Base-by-base conservation (phyloP, 306 rosid species). In the Dalbergia oliveri region DNA sequence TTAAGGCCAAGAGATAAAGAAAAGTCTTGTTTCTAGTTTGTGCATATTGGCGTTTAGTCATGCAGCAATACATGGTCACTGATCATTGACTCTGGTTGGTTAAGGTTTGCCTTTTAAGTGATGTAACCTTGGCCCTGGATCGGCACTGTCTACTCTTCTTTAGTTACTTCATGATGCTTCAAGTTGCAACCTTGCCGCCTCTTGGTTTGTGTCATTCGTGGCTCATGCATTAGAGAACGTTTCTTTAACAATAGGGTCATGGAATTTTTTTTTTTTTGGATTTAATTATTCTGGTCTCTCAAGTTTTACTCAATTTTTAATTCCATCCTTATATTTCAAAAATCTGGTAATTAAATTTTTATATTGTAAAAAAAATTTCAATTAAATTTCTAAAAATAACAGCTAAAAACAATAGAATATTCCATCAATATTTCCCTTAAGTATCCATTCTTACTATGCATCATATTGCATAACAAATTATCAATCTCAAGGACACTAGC, bases 401-500 rank as follows among this genome's bases (percentile, higher is more conserved):
- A 21, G 23, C 1, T 21, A 21, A 21, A 21, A 21, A 21, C 23
- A 21, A 21, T 21, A 21, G 23, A 21, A 21, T 21, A 21, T 21
- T n/a, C n/a, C n/a, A n/a, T n/a, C n/a, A n/a, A n/a, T n/a, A n/a
- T n/a, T n/a, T n/a, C 86, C 94, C 87, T 91, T 91, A 75, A 86
- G 47, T 88, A 90, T 59, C 97, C 97, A 86, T 89, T 91, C 90
- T 91, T 89, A 26, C 97, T 93, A 74, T 83, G 88, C 97, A 92
- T 90, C 87, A 94, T 92, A 75, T 76, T 26, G 60, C 54, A 78
- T 60, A 76, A 66, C 58, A 69, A 49, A 75, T 56, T 69, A 73
- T 83, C 78, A 83, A 73, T 70, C 77, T 82, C 72, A 68, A 69
- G 13, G 75, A 58, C 50, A 73, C 51, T 75, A 49, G 53, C 51